Evolutionary conservation across 2,329 filamentous ascomycete species (phyloP), one percentile per base, ranked within the genome.

Genomic region (Xylariaceae sp.): DNA sequence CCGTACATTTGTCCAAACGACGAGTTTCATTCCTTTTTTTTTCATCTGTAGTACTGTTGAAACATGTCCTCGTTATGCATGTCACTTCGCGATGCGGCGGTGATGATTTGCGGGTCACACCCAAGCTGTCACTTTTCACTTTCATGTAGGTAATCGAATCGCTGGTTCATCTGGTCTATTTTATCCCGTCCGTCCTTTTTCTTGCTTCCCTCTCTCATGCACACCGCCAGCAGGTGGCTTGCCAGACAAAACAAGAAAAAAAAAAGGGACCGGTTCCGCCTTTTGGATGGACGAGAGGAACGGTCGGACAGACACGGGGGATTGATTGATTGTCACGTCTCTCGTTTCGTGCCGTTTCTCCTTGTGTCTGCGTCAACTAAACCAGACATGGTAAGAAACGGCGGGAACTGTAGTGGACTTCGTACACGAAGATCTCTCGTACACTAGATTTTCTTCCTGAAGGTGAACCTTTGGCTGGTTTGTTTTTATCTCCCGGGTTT

Each of bases 141-240:
- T 51, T 54, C 17, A 58, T 55, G 55, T 45, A 56, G 8, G 30
- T 59, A 17, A 44, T 55, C 51, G 51, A 52, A 50, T 39, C 51
- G 51, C 39, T 47, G 57, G 23, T 52, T 56, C 39, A 23, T 55
- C 58, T 42, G 37, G 9, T 30, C 23, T 30, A 30, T 30, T 30
- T 30, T 30, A 30, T 30, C 23, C 23, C 23, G 23, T 30, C 23
- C 23, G 23, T 42, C 37, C 9, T 13, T 42, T 42, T 42, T 9
- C 11, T 13, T 42, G 8, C 11, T 39, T 18, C 11, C 17, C 48
- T 17, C 18, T 18, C 50, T 9, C 44, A 59, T 49, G 53, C 54
- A 55, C 44, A 57, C 48, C 57, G 60, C 60, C 30, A 35, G 56
- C 37, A 37, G 53, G 53, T 56, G 53, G 56, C 59, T 59, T 56